Evolutionary conservation across 75 land plant genomes (phyloP).

Genomic region (Sequoia sempervirens): DNA sequence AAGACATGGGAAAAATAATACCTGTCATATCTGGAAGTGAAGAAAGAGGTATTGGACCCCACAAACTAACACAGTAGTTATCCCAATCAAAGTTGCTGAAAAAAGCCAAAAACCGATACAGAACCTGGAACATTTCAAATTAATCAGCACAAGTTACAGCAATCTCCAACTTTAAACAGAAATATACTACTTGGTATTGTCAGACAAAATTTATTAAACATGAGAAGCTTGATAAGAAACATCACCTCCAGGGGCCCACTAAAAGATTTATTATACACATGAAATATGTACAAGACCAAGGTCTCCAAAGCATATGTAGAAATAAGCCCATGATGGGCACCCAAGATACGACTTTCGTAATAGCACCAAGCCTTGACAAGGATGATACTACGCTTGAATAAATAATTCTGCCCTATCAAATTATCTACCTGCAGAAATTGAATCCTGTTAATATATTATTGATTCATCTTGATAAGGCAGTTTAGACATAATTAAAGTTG

Average conservation of each 20-base stretch:
- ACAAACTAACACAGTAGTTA: conserved; percentile 83
- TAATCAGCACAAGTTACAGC: neutral
- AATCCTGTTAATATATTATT: neutral
- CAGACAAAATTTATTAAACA: neutral
- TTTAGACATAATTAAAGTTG: neutral
- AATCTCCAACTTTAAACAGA: neutral
- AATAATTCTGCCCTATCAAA: conserved; percentile 74
- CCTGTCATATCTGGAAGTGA: conserved; percentile 79
- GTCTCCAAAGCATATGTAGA: conserved; percentile 99
- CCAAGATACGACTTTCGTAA: conserved; percentile 96
- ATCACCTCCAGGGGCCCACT: conserved; percentile 94
- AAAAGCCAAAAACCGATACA: conserved; percentile 85
- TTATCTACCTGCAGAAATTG: conserved; percentile 65
- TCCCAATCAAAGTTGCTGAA: conserved; percentile 99
- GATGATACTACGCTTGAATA: conserved; percentile 98
- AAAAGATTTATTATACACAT: conserved; percentile 86
- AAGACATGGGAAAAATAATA: conserved; percentile 12
- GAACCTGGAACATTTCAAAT: conserved; percentile 54
- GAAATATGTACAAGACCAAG: conserved; percentile 95
- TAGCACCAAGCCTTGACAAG: conserved; percentile 99
- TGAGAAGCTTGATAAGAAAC: neutral
- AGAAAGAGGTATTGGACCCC: conserved; percentile 93
- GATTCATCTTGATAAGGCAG: neutral
- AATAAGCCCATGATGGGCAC: conserved; percentile 96
- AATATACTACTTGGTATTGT: neutral